Evolutionary conservation across 257 asterid species (phyloP).

Genomic region (Gardenia jasminoides): DNA sequence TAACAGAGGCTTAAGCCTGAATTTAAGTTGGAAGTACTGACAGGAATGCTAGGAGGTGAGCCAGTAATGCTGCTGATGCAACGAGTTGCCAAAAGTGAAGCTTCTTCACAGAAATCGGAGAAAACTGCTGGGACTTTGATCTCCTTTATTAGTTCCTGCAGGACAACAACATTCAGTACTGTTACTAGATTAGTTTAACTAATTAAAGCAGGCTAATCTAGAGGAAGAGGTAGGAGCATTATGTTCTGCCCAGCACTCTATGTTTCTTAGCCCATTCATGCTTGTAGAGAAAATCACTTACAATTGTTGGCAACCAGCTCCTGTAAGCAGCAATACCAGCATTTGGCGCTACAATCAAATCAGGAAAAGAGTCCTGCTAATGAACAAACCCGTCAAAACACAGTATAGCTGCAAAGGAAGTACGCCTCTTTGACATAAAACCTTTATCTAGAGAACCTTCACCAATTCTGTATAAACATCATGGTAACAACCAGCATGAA

Average conservation of each 20-base stretch:
- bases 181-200: background rate
- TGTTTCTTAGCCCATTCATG: no score
- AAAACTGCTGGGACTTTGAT: conserved; percentile 70
- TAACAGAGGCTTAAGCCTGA: background rate
- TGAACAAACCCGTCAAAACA: conserved; percentile 14
- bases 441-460: conserved; percentile 45
- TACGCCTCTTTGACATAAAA: background rate
- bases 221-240: background rate
- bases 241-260: background rate
- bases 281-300: conserved; percentile 27
- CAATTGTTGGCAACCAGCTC: conserved; percentile 92
- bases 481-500: conserved; percentile 82
- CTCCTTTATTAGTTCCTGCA: conserved; percentile 61
- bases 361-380: conserved; percentile 59
- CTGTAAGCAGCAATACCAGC: conserved; percentile 92
- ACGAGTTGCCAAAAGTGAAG: conserved; percentile 62
- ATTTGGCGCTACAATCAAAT: conserved; percentile 72
- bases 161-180: background rate
- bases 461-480: conserved; percentile 49
- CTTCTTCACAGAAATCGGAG: conserved; percentile 96
- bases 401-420: background rate
- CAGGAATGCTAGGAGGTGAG: conserved; percentile 49
- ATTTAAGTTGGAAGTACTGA: conserved; percentile 26
- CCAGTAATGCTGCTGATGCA: conserved; percentile 59
- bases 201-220: no score